A percentile compares a stretch with the other conserved stretches of the same genome.
phyloP scores from a whole-genome alignment of 225 moss, liverwort and hornwort species.

The Marchantia paleacea region DNA sequence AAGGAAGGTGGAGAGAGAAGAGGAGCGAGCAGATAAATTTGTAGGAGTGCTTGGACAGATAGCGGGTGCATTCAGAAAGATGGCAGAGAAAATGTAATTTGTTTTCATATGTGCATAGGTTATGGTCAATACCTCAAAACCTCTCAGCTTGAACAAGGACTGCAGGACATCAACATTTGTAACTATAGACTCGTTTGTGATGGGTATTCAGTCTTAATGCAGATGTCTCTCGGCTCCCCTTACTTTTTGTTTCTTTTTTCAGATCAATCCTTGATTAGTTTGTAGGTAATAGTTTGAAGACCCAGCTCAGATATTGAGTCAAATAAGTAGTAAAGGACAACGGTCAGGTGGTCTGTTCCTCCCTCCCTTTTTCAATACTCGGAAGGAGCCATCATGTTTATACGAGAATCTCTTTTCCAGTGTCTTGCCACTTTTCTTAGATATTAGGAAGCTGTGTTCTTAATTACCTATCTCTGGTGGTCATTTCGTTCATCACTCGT shows the following conservation, averaged over 20 bases:
- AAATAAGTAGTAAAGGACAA: no score
- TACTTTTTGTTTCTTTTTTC: neutral
- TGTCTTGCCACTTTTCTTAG: neutral
- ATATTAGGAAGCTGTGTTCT: neutral
- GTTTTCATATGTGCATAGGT: neutral
- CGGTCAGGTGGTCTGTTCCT: neutral
- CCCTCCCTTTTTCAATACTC: neutral
- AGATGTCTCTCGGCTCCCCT: neutral
- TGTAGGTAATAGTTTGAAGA: neutral
- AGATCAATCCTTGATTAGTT: neutral
- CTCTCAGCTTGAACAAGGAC: neutral
- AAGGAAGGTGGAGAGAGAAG: constrained; percentile 24
- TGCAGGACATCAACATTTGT: neutral
- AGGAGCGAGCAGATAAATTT: constrained; percentile 24
- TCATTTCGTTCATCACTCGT: no score
- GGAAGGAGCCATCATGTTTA: neutral
- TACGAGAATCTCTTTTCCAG: neutral
- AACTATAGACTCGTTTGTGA: neutral
- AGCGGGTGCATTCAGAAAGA: constrained; percentile 23
- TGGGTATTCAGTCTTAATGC: neutral
- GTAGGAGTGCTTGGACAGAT: constrained; percentile 24
- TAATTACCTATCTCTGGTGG: no score
- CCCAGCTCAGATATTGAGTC: neutral
- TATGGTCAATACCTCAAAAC: neutral
- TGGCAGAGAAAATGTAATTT: constrained; percentile 25